phyloP scores from a whole-genome alignment of 2,329 filamentous ascomycete genomes.

The Colletotrichum somersetense region DNA sequence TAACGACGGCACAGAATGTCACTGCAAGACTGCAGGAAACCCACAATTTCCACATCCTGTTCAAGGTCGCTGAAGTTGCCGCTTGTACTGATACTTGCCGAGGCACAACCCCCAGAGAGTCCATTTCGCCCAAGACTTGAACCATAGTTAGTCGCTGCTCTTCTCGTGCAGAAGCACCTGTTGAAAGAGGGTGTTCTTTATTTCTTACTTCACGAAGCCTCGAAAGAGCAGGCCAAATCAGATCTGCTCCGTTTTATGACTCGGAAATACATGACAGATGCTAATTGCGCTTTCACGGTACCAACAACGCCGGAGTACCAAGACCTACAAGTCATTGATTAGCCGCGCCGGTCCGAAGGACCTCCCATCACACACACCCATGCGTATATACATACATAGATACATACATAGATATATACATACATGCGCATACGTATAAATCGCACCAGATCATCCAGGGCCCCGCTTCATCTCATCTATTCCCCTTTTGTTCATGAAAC shows the following conservation, averaged over 20 bases:
- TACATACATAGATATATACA: too few relatives aligned
- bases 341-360: conserved; percentile 38
- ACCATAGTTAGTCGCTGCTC: neutral
- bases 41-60: neutral
- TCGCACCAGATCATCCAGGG: conserved; percentile 31
- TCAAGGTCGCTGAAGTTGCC: neutral
- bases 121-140: neutral
- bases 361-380: neutral
- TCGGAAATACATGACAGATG: neutral
- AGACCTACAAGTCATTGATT: conserved; percentile 20
- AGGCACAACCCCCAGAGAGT: neutral
- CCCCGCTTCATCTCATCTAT: conserved; percentile 29
- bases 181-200: neutral
- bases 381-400: too few relatives aligned
- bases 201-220: too few relatives aligned
- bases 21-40: conserved; percentile 20
- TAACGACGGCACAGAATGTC: conserved; percentile 40
- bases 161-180: neutral
- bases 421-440: neutral
- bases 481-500: conserved; percentile 17
- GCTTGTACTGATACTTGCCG: neutral
- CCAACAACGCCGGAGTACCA: conserved; percentile 11
- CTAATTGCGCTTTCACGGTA: neutral
- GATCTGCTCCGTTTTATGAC: neutral
- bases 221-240: neutral